phyloP scores from a whole-genome alignment of 805 yeast species.

The Pichia pseudocactophila region DNA sequence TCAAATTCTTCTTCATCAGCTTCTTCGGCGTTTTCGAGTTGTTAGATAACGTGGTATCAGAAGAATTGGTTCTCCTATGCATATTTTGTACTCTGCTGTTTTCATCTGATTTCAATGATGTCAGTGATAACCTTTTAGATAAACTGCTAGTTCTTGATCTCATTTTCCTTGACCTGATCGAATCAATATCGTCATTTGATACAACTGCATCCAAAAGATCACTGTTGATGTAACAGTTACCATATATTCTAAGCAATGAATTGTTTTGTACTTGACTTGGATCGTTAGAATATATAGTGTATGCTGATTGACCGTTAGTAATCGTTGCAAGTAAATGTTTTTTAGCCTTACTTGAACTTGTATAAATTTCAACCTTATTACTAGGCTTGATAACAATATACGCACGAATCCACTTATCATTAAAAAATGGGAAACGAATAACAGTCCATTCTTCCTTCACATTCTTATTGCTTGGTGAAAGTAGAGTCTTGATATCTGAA shows the following conservation, averaged over 20 bases:
- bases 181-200: conserved; percentile 12
- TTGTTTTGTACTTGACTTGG: conserved; percentile 49
- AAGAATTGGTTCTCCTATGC: conserved; percentile 21
- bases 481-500: conserved; percentile 49
- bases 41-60: conserved; percentile 20
- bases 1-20: conserved; percentile 18
- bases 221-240: conserved; percentile 43
- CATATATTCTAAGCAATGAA: conserved; percentile 46
- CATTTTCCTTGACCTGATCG: conserved; percentile 1
- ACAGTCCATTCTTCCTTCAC: conserved; percentile 54
- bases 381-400: conserved; percentile 36
- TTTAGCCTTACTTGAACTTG: conserved; percentile 38
- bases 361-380: conserved; percentile 48
- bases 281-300: conserved; percentile 52
- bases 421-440: conserved; percentile 48
- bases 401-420: conserved; percentile 51
- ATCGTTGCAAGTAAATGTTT: conserved; percentile 45
- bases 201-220: conserved; percentile 12
- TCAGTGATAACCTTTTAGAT: conserved; percentile 22
- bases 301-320: conserved; percentile 35
- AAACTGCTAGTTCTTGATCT: conserved; percentile 12
- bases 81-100: background rate
- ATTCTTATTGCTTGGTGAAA: conserved; percentile 41
- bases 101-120: conserved; percentile 17
- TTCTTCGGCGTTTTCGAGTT: conserved; percentile 18